Evolutionary conservation across 2,329 filamentous ascomycete species (phyloP), one percentile per base, ranked within the genome.

Genomic region (Colletotrichum endophyticum): DNA sequence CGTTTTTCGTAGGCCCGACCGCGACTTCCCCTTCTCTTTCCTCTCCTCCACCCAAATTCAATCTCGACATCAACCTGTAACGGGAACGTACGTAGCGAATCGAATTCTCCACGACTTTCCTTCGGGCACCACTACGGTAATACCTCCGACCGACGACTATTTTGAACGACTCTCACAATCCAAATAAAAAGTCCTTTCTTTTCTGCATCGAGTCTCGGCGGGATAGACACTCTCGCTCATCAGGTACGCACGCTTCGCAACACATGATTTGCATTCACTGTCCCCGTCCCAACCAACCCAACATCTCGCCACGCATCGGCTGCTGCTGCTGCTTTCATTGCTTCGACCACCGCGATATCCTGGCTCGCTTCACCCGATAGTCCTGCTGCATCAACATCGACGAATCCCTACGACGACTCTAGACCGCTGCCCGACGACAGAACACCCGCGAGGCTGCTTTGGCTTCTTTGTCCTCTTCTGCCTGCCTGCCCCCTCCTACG

Each of bases 1-100:
- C 80, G 73, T 76, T 80, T 79, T 79, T 79, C 81, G 80, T 78
- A 79, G 80, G 81, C 72, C 75, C 53, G 63, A 64, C 73, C 63
- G 63, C 70, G 49, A 53, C 75, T 77, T 72, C 63, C 73, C 76
- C 72, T 57, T 72, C 70, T 73, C 69, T 73, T 63, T 80, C 76
- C 72, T 76, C 76, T 66, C 73, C 73, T 71, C 76, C 77, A 57
- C 79, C 78, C 80, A 70, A 80, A 68, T 76, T 72, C 72, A 79
- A 69, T 79, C 78, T 78, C 77, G 71, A 72, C 70, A 27, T 76
- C 73, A 63, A 77, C 36, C 66, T 75, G 71, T 75, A 66, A 74
- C 71, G 70, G 71, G 74, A 75, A 69, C 61, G 49, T 27, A 77
- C 70, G 61, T 56, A 75, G 72, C 71, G 75, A 70, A 73, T 74